Evolutionary conservation across 2,329 filamentous ascomycete species (phyloP), one percentile per base, ranked within the genome.

Genomic region (Aotearoamyces nothofagi): DNA sequence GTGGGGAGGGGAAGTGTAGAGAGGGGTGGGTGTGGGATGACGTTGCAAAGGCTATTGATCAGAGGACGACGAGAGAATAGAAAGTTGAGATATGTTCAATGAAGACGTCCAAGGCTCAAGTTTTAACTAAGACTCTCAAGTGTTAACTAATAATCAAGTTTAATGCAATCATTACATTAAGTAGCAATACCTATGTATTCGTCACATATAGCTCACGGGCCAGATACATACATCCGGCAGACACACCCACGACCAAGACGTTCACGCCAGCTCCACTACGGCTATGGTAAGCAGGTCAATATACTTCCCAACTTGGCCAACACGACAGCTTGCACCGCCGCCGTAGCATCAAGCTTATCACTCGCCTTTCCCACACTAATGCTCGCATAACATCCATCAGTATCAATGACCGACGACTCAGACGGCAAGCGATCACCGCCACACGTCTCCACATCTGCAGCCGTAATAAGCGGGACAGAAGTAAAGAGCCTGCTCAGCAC

Each of bases 341-440:
- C 58, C 33, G 58, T 46, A 0, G 63, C 66, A 28, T 73, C 75
- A 2, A 58, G 59, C 61, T 78, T 79, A 33, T 69, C 63, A 3
- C 47, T 51, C 8, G 71, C 65, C n/a, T n/a, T n/a, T 0, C 68
- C 75, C 4, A 77, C 63, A 36, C 70, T 78, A 24, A 81, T 58
- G 22, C 69, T 67, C 11, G 67, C 64, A 46, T 62, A 69, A 44
- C 76, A 81, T 0, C 64, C 67, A 2, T 49, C 52, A 2, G 55
- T 51, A 2, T 54, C 39, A 3, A 65, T 51, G 0, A 79, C 67
- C 3, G 54, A 52, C 0, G 49, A 50, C 55, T 80, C 76, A 4
- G 60, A 67, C 0, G 75, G 74, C 38, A 80, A 51, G 8, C 66
- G 54, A 1, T 49, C 53, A 17, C 42, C 51, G 0, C 63, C 67